Evolutionary conservation across 2,329 filamentous ascomycete genomes (phyloP).

Genomic region (Cladosporium austrohemisphaericum): DNA sequence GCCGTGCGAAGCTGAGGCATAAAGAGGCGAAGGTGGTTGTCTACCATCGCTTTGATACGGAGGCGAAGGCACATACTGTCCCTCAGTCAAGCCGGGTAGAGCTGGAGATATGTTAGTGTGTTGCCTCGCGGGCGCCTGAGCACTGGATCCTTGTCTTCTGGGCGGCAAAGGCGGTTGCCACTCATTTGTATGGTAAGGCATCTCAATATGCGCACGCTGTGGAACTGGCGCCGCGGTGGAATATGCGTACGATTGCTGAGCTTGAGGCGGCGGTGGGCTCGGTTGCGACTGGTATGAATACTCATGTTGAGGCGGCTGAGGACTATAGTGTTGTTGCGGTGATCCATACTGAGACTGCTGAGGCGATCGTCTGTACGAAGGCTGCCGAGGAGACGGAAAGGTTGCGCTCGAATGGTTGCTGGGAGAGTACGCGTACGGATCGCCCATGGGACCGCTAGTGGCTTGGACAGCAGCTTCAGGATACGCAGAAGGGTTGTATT

Average conservation of each 20-base stretch:
- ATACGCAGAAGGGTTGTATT: slow-evolving; percentile 27
- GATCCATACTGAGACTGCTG: slow-evolving; percentile 20
- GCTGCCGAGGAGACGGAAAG: slow-evolving; percentile 9
- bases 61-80: slow-evolving; percentile 28
- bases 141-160: slow-evolving; percentile 18
- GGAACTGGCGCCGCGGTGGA: slow-evolving; percentile 18
- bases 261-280: slow-evolving; percentile 23
- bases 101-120: slow-evolving; percentile 19
- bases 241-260: slow-evolving; percentile 18
- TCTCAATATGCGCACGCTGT: slow-evolving; percentile 17
- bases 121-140: slow-evolving; percentile 17
- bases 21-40: slow-evolving; percentile 29
- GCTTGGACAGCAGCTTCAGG: slow-evolving; percentile 23
- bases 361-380: slow-evolving; percentile 15
- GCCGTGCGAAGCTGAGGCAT: slow-evolving; percentile 20
- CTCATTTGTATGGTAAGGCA: slow-evolving; percentile 24
- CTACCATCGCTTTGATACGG: slow-evolving; percentile 24
- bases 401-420: slow-evolving; percentile 15
- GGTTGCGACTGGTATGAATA: slow-evolving; percentile 19
- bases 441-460: slow-evolving; percentile 27
- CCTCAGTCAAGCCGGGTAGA: slow-evolving; percentile 21
- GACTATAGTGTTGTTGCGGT: slow-evolving; percentile 22
- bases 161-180: slow-evolving; percentile 22
- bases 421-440: slow-evolving; percentile 28
- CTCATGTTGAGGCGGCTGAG: slow-evolving; percentile 23